Percentiles rank a stretch among this genome's conserved stretches.
Conservation (phyloP, 2,329 filamentous ascomycete species). For the Meredithiella fracta region DNA sequence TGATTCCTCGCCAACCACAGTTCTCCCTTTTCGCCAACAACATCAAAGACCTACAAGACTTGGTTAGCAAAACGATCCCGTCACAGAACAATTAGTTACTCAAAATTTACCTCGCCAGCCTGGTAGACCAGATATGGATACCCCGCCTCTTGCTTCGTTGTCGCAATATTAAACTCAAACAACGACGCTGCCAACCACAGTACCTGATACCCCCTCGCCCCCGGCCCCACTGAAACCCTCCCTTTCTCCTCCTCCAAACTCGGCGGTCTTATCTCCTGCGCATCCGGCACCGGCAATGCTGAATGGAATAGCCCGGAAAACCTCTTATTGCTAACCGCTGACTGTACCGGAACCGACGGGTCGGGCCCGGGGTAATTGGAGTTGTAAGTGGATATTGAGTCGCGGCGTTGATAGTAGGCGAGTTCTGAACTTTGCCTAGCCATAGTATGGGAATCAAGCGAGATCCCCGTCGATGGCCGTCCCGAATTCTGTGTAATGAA, state of each 20-base stretch:
- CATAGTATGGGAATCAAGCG: constrained; percentile 27
- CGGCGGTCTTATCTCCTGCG: constrained; percentile 32
- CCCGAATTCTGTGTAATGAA: constrained; percentile 27
- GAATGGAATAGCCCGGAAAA: constrained; percentile 74
- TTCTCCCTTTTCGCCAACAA: constrained; percentile 92
- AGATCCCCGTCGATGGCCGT: constrained; percentile 43
- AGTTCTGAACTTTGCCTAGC: constrained; percentile 38
- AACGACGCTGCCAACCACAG: constrained; percentile 85
- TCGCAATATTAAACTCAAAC: constrained; percentile 94
- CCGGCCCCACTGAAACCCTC: neutral
- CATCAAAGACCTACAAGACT: constrained; percentile 53
- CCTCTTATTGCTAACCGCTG: constrained; percentile 22
- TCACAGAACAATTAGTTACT: neutral
- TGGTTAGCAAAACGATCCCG: neutral
- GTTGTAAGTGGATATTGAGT: constrained; percentile 39
- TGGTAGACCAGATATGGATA: constrained; percentile 95
- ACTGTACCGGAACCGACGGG: neutral
- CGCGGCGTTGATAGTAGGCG: constrained; percentile 27
- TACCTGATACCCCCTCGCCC: constrained; percentile 42
- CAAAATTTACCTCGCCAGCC: constrained; percentile 59
- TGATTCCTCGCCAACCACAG: constrained; percentile 96
- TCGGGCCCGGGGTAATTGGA: constrained; percentile 30
- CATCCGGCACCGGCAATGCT: constrained; percentile 64
- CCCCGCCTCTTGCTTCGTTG: constrained; percentile 77
- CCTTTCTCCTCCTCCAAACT: neutral